Evolutionary conservation across 371 early-diverging fungal species (phyloP).

Genomic region (Syncephalastrum monosporum): DNA sequence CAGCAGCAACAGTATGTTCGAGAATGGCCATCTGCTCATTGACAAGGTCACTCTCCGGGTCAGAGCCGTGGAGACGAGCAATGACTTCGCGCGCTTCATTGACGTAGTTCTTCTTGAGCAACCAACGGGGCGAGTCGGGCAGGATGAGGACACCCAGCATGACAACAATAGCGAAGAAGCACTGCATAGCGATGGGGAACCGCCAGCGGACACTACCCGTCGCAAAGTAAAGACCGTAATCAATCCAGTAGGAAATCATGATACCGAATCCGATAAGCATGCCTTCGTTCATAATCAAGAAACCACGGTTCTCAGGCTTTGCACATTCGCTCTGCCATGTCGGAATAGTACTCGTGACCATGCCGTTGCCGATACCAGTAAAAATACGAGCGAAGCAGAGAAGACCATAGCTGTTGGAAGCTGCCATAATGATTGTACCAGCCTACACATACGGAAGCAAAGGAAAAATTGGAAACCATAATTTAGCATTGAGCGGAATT

Average conservation of each 20-base stretch:
- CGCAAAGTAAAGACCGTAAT: slow-evolving; percentile 34
- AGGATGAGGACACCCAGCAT: slow-evolving; percentile 35
- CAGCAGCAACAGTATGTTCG: slow-evolving; percentile 27
- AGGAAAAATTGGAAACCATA: too few species aligned
- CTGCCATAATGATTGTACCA: too few species aligned
- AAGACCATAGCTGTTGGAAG: too few species aligned
- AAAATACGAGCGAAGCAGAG: slow-evolving; percentile 32
- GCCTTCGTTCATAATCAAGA: too few species aligned
- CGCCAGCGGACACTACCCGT: slow-evolving; percentile 38
- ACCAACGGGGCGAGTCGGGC: slow-evolving; percentile 56
- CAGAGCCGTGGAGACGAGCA: slow-evolving; percentile 16
- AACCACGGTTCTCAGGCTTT: too few species aligned
- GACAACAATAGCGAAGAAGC: slow-evolving; percentile 40
- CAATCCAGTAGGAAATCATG: slow-evolving; percentile 28
- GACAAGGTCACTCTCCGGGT: slow-evolving; percentile 27
- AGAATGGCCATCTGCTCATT: slow-evolving; percentile 30
- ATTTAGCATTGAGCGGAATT: not conserved
- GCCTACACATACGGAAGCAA: too few species aligned
- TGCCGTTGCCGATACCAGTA: slow-evolving; percentile 49
- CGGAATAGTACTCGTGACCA: slow-evolving; percentile 36
- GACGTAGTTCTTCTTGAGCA: slow-evolving; percentile 32
- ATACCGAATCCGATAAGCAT: too few species aligned
- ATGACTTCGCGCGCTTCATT: slow-evolving; percentile 29
- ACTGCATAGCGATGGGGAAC: slow-evolving; percentile 46
- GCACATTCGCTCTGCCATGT: too few species aligned